Evolutionary conservation across 192 early-diverging fungal genomes (phyloP).

Genomic region (Backusella psychrophila): DNA sequence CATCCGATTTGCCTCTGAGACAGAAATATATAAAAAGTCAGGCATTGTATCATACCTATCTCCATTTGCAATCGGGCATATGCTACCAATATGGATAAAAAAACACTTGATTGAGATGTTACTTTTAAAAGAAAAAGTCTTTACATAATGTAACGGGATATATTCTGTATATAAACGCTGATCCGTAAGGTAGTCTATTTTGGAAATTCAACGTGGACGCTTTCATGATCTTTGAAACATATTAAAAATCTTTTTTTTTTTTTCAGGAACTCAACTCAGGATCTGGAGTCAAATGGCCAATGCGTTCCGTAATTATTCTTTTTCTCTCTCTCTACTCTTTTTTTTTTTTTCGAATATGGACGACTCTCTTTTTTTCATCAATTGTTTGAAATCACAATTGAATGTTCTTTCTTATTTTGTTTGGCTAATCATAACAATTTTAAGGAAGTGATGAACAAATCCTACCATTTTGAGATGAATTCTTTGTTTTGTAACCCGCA

Average conservation of each 20-base stretch:
- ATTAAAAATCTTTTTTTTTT: background rate
- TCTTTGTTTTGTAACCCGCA: no score
- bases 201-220: background rate
- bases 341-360: background rate
- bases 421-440: background rate
- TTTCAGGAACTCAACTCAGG: background rate
- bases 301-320: background rate
- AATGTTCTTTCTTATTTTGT: background rate
- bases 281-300: background rate
- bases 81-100: no score
- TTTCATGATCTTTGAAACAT: background rate
- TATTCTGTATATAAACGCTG: background rate
- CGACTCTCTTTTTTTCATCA: no score
- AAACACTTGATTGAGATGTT: no score
- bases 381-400: no score
- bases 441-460: background rate
- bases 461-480: background rate
- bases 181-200: background rate
- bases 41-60: no score
- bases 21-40: no score
- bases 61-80: no score
- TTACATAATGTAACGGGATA: no score
- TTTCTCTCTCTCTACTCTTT: background rate
- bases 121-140: no score
- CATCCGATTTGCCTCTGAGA: no score